Base-by-base conservation (phyloP, 2,329 filamentous ascomycete genomes). In the Aspergillus proliferans region DNA sequence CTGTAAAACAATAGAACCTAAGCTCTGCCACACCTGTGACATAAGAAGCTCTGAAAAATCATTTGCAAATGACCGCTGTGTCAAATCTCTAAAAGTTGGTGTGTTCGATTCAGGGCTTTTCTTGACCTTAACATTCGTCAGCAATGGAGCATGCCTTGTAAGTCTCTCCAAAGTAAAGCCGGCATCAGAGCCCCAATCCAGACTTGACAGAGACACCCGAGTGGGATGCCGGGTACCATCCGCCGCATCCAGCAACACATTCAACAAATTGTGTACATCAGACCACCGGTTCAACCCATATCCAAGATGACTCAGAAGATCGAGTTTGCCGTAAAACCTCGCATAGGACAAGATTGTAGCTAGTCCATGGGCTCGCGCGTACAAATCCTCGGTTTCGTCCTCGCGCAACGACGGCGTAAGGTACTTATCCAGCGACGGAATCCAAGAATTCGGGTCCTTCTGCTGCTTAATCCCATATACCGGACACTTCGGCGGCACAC, bases 291-390 rank as follows among this genome's bases (percentile, higher is more conserved):
- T 62, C 50, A 68, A 54, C 15, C 61, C 57, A 40, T 72, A 66
- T 1, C 70, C 71, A 45, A 75, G 55, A 51, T 71, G 65, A 9
- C 58, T 57, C 36, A 76, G 52, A 30, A 74, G 56, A 56, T 75
- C 67, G 8, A 69, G 38, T 21, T 61, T 51, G 14, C 53, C 54
- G 19, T 57, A 44, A 10, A 40, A 47, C 28, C 65, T 64, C 9
- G 67, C 66, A 47, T 62, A 50, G 41, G 49, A 60, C 30, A 73
- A 52, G 15, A 68, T 52, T 10, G 58, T 58, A 26, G 66, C 55
- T 48, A 74, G 51, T 33, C 60, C 57, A 47, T 66, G 51, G 18
- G 61, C 58, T 36, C 60, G 57, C 15, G 61, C 51, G 40, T 65
- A 50, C 12, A 51, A 50, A 38, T 57, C 40, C 24, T 46, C 46